Evolutionary conservation across 2,329 filamentous ascomycete genomes (phyloP).

Genomic region (Anthostomella pinea): DNA sequence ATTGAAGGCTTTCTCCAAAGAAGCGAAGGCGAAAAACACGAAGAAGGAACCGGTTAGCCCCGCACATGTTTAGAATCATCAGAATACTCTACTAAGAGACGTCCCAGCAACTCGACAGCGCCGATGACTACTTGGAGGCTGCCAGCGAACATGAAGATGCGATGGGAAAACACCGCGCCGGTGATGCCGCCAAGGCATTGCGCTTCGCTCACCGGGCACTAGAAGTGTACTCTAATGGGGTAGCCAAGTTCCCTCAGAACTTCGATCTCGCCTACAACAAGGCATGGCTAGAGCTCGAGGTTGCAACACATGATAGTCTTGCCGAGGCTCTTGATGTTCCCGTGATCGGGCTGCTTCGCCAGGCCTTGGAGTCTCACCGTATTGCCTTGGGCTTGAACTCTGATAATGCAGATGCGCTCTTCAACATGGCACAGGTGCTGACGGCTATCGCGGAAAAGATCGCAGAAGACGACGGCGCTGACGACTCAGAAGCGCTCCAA

Average conservation of each 20-base stretch:
- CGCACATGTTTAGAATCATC: too few species aligned
- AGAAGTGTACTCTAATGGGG: slow-evolving; percentile 61
- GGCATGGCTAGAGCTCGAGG: slow-evolving; percentile 67
- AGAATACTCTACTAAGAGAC: slow-evolving; percentile 7
- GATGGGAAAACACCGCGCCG: slow-evolving; percentile 71
- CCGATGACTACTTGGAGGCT: slow-evolving; percentile 67
- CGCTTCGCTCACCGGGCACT: slow-evolving; percentile 62
- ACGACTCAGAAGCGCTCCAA: slow-evolving; percentile 37
- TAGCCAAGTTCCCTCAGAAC: slow-evolving; percentile 56
- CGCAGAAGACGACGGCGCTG: slow-evolving; percentile 48
- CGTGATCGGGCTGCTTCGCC: slow-evolving; percentile 52
- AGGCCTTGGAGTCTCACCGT: slow-evolving; percentile 62
- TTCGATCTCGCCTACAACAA: slow-evolving; percentile 77
- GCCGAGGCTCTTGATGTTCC: slow-evolving; percentile 55
- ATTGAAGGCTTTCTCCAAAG: neutral
- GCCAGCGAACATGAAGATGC: slow-evolving; percentile 69
- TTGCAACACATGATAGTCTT: slow-evolving; percentile 64
- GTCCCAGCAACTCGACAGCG: slow-evolving; percentile 52
- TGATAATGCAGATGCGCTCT: slow-evolving; percentile 65
- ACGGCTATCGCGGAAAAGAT: slow-evolving; percentile 62
- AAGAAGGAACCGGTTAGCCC: neutral
- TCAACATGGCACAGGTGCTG: slow-evolving; percentile 70
- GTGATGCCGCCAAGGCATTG: slow-evolving; percentile 61
- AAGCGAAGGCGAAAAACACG: neutral
- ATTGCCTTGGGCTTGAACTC: slow-evolving; percentile 57